These are phyloP conservation scores for Blastobotrys persicus DNA, from an alignment of 1,139 yeast species.

Conservation along the genomic window DNA sequence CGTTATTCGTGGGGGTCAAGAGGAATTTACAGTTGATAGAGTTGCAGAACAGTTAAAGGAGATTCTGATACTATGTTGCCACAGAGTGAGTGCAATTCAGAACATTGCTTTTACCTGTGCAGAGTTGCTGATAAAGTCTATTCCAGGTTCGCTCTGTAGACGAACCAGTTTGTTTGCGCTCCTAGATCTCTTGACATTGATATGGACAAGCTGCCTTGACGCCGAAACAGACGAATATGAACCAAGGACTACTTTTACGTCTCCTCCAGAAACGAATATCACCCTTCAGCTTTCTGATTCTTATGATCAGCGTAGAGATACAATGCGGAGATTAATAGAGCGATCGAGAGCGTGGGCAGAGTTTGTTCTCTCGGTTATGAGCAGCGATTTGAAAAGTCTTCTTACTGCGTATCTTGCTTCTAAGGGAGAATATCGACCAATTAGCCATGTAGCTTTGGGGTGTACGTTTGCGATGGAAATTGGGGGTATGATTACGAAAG, in stretches of 20 bases:
- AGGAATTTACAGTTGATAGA: constrained; percentile 47
- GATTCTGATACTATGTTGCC: constrained; percentile 70
- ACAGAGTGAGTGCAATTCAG: constrained; percentile 72
- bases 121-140: constrained; percentile 58
- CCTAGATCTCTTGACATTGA: constrained; percentile 72
- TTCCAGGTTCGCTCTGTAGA: constrained; percentile 85
- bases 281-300: constrained; percentile 73
- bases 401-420: constrained; percentile 70
- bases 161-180: constrained; percentile 69
- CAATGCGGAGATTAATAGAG: constrained; percentile 58
- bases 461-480: constrained; percentile 86
- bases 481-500: constrained; percentile 69
- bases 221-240: constrained; percentile 85
- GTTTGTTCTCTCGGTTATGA: constrained; percentile 52
- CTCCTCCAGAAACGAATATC: constrained; percentile 52
- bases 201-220: constrained; percentile 79
- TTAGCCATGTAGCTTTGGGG: constrained; percentile 60
- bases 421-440: constrained; percentile 34
- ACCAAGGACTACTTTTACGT: constrained; percentile 67
- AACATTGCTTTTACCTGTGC: constrained; percentile 79
- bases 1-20: constrained; percentile 48
- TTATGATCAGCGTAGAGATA: constrained; percentile 67
- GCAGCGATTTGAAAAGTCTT: constrained; percentile 72
- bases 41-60: constrained; percentile 71
- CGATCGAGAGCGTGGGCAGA: constrained; percentile 68